A percentile compares a stretch with the other conserved stretches of the same genome.
These are phyloP conservation scores for Jatropha podagrica DNA, from an alignment of 441 rosid species.

Conservation along the genomic window DNA sequence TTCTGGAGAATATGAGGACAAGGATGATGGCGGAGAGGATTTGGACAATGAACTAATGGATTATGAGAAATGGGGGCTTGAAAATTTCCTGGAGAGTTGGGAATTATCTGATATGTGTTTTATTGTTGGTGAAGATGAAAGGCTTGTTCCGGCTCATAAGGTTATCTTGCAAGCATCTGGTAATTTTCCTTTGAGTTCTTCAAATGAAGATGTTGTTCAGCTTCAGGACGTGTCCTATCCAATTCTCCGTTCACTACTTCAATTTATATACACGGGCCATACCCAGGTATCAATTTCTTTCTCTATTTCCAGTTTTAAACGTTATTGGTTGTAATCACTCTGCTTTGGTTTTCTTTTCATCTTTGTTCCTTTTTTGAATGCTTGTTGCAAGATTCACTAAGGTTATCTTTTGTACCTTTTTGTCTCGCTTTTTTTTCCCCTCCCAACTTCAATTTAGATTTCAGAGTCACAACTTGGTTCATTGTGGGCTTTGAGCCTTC, in stretches of 20 bases:
- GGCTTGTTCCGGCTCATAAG: conserved; percentile 81
- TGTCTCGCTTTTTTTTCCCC: conserved; percentile 8
- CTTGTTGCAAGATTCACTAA: conserved; percentile 2
- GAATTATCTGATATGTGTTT: conserved; percentile 72
- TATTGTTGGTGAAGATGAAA: conserved; percentile 65
- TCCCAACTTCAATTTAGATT: conserved; percentile 46
- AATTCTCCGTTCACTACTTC: conserved; percentile 80
- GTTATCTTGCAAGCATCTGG: conserved; percentile 86
- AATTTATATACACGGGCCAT: conserved; percentile 69
- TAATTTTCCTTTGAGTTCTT: conserved; percentile 51
- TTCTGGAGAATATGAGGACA: conserved; percentile 46
- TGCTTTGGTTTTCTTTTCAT: not conserved
- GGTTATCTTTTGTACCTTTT: not conserved
- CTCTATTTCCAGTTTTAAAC: not conserved
- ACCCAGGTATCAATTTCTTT: conserved; percentile 66
- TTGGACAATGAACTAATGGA: conserved; percentile 37
- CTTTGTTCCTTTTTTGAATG: conserved; percentile 6
- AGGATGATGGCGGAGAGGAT: conserved; percentile 54
- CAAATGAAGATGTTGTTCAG: conserved; percentile 46
- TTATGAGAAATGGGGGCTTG: conserved; percentile 80
- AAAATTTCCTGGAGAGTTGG: conserved; percentile 80
- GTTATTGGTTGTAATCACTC: not conserved
- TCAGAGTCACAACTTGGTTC: conserved; percentile 66
- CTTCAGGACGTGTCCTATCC: conserved; percentile 53
- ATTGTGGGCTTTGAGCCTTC: conserved; percentile 56